Percentiles rank a stretch among this genome's conserved stretches.
Evolutionary conservation across 2,329 filamentous ascomycete species (phyloP).

Genomic region (Amauroascus niger): DNA sequence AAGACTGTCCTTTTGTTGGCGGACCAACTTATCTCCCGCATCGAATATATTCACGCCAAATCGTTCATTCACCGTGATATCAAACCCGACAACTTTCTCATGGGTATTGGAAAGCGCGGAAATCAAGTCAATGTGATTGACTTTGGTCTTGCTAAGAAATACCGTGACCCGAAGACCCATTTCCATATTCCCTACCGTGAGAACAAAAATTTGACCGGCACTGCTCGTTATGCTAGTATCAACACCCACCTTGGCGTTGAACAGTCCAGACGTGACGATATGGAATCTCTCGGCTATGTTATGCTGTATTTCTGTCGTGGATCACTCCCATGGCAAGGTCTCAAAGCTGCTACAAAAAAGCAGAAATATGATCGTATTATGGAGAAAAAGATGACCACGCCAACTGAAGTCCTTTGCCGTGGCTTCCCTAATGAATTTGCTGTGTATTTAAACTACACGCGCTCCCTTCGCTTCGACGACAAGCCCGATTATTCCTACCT

Average conservation of each 20-base stretch:
- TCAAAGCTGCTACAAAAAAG: conserved; percentile 98
- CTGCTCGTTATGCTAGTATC: conserved; percentile 95
- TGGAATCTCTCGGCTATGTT: conserved; percentile 97
- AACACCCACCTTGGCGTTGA: conserved; percentile 98
- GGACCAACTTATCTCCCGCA: conserved; percentile 96
- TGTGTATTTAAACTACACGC: conserved; percentile 99
- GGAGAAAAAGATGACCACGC: conserved; percentile 99
- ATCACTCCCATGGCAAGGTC: conserved; percentile 94
- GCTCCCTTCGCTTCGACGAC: conserved; percentile 96
- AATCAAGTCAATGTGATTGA: conserved; percentile 99
- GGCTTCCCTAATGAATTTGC: conserved; percentile 99
- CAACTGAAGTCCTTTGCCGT: conserved; percentile 95
- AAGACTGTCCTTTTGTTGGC: conserved; percentile 96
- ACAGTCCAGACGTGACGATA: conserved; percentile 97
- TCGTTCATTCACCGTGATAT: conserved; percentile 99
- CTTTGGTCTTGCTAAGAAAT: conserved; percentile 98
- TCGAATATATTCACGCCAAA: conserved; percentile 99
- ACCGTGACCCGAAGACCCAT: conserved; percentile 98
- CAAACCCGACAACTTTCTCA: conserved; percentile 99
- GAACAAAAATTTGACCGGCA: conserved; percentile 99
- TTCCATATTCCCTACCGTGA: conserved; percentile 99
- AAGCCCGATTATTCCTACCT: conserved; percentile 99
- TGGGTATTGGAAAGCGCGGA: conserved; percentile 97
- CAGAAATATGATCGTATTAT: conserved; percentile 99
- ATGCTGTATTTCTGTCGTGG: conserved; percentile 99